Conservation (phyloP, 2,329 filamentous ascomycete genomes). For the Fusarium stilboides region DNA sequence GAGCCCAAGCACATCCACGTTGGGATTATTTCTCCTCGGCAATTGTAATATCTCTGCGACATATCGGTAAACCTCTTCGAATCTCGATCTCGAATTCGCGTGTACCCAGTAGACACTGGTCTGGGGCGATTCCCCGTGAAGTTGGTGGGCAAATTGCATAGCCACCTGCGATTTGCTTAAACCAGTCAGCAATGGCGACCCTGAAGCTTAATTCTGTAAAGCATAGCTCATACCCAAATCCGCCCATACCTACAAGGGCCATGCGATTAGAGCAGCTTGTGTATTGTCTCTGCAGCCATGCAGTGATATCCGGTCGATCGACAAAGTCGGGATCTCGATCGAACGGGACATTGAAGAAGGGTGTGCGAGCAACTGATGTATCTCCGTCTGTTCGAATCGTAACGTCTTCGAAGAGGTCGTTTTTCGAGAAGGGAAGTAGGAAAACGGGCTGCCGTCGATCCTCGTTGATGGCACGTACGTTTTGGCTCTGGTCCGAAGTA, state of each 20-base stretch:
- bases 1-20: constrained; percentile 52
- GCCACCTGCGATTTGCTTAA: constrained; percentile 49
- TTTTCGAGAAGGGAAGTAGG: too few species aligned
- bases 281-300: constrained; percentile 43
- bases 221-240: constrained; percentile 45
- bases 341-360: constrained; percentile 48
- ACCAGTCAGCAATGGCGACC: not conserved
- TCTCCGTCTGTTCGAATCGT: too few species aligned
- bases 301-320: constrained; percentile 48
- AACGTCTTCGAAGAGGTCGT: too few species aligned
- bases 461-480: too few species aligned
- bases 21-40: constrained; percentile 50
- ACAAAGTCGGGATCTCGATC: constrained; percentile 53
- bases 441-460: too few species aligned
- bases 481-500: too few species aligned
- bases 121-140: constrained; percentile 43
- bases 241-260: constrained; percentile 55
- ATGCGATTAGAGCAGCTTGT: constrained; percentile 38
- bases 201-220: not conserved
- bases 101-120: constrained; percentile 58
- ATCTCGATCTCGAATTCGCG: constrained; percentile 53
- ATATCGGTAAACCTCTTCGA: constrained; percentile 55
- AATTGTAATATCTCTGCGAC: constrained; percentile 54
- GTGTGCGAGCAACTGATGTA: too few species aligned
- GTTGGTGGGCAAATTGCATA: constrained; percentile 56